Base-by-base conservation (phyloP, 23 red algal genomes). In the Cyanidioschyzon merolae region DNA sequence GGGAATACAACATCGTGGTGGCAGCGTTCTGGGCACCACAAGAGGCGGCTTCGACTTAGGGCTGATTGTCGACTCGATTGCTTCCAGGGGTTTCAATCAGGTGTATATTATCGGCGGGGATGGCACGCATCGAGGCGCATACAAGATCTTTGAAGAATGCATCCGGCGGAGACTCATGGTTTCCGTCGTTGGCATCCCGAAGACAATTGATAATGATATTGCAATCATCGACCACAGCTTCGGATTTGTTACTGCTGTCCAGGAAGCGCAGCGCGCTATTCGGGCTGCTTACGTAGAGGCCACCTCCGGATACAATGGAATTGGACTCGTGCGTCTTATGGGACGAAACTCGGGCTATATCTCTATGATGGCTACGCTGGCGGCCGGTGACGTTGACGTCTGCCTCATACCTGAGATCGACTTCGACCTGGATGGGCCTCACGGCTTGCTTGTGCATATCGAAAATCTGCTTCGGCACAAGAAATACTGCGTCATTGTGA, bases 171-270 rank as follows among this genome's bases (percentile, higher is more conserved):
- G 82, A 24, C 75, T 96, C 16, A 76, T 50, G 39, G 86, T 89
- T 35, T 76, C 87, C 39, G 75, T 96, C 34, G 85, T 89, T 31
- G 75, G 67, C 45, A 79, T 96, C 35, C 92, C 92, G 21, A 96
- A 96, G 76, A 96, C 92, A 29, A 90, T 96, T 78, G 92, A 96
- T 37, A 90, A 96, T 71, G 92, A 96, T 75, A 91, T 96, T 45
- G 76, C 88, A 37, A 40, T 96, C 29, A 88, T 96, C 37, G 87
- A 90, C 50, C 58, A 84, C 39, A 88, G 87, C 1, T 90, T 90
- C 76, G 92, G 92, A 32, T 96, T 96, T 76, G 88, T 87, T 37
- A 90, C 87, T 34, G 92, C 92, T 2, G 92, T 96, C 0, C 83
- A 89, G 68, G 92, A 91, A 67, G 88, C 92, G 40, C 89, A 89